phyloP scores from a whole-genome alignment of 2,329 filamentous ascomycete species.

The Penicillium brevicompactum region DNA sequence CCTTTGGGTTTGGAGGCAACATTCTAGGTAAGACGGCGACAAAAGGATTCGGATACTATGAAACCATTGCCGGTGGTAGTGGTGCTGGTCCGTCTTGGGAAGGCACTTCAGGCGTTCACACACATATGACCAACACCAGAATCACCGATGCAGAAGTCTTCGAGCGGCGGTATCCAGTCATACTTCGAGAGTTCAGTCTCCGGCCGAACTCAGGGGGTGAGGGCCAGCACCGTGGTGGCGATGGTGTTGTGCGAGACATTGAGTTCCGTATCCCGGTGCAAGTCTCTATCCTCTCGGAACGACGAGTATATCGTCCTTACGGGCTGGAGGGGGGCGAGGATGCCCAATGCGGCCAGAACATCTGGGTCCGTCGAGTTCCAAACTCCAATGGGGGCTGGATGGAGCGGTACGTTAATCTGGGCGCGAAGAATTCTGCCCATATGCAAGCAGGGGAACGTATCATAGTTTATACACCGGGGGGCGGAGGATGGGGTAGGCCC shows the following conservation, averaged over 20 bases:
- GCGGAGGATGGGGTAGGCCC: slow-evolving; percentile 47
- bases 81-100: slow-evolving; percentile 74
- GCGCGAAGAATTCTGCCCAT: slow-evolving; percentile 34
- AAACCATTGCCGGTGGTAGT: slow-evolving; percentile 77
- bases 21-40: slow-evolving; percentile 15
- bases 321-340: slow-evolving; percentile 79
- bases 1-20: slow-evolving; percentile 28
- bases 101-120: slow-evolving; percentile 75
- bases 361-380: slow-evolving; percentile 64
- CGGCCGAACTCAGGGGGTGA: slow-evolving; percentile 63
- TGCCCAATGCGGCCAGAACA: slow-evolving; percentile 73
- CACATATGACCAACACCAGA: slow-evolving; percentile 83
- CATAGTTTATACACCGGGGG: slow-evolving; percentile 41
- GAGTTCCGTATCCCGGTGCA: slow-evolving; percentile 79
- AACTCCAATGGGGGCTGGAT: slow-evolving; percentile 17
- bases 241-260: slow-evolving; percentile 77
- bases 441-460: slow-evolving; percentile 42
- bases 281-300: slow-evolving; percentile 73
- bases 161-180: slow-evolving; percentile 73
- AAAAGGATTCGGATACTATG: slow-evolving; percentile 71
- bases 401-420: slow-evolving; percentile 30
- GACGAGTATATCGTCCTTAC: slow-evolving; percentile 73
- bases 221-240: slow-evolving; percentile 70
- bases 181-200: slow-evolving; percentile 70
- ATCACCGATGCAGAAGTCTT: slow-evolving; percentile 82